phyloP scores from a whole-genome alignment of 495 filamentous ascomycete species.

The Sabuloglossum arenarium region DNA sequence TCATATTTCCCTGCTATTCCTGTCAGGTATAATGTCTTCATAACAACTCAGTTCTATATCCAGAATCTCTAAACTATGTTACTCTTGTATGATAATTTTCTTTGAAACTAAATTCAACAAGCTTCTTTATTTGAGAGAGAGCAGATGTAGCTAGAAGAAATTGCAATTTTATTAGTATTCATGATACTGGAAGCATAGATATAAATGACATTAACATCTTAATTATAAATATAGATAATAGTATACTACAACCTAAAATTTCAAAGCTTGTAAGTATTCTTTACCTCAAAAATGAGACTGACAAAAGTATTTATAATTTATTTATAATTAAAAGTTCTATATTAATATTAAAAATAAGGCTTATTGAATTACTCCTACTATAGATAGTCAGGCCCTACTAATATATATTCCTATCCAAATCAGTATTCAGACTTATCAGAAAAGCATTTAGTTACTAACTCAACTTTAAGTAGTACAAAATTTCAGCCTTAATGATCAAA shows the following conservation, averaged over 20 bases:
- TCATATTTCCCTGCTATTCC: neutral
- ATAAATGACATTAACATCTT: constrained; percentile 1
- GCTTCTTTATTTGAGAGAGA: neutral
- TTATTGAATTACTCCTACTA: constrained; percentile 7
- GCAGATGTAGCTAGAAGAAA: too few species aligned
- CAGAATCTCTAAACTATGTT: neutral
- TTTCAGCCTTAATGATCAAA: neutral
- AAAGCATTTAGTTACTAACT: neutral
- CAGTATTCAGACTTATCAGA: neutral
- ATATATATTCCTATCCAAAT: neutral
- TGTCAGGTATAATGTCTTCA: neutral
- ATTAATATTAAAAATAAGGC: constrained; percentile 2
- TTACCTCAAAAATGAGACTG: constrained; percentile 2
- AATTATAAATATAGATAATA: neutral
- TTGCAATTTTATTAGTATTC: too few species aligned
- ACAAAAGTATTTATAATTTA: neutral
- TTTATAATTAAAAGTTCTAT: neutral
- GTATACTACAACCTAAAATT: constrained; percentile 1
- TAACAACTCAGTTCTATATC: neutral
- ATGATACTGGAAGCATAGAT: constrained; percentile 2
- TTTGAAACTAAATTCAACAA: neutral
- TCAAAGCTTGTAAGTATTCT: neutral
- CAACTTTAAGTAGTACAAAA: neutral
- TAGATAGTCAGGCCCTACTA: neutral
- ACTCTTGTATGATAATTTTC: neutral